phyloP scores from a whole-genome alignment of 2,329 filamentous ascomycete genomes.

The Monosporascus sp. region DNA sequence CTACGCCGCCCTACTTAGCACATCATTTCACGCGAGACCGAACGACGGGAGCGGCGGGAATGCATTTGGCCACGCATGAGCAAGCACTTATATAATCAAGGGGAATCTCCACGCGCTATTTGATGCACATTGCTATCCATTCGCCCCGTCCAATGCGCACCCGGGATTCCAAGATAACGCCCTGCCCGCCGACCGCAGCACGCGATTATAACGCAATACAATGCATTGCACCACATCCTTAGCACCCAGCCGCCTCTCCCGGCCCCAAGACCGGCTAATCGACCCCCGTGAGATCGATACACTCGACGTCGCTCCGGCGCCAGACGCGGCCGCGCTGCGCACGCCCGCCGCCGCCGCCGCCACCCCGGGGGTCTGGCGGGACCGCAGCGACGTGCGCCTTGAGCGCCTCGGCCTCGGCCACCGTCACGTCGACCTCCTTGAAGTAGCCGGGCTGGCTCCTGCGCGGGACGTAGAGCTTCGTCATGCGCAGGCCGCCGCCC shows the following conservation, averaged over 20 bases:
- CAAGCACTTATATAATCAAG: no score
- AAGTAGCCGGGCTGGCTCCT: conserved; percentile 35
- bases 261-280: conserved; percentile 8
- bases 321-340: conserved; percentile 11
- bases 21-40: no score
- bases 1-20: no score
- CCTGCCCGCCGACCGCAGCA: no score
- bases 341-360: background rate
- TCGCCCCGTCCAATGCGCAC: no score
- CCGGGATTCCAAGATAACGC: no score
- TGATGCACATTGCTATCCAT: no score
- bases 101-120: no score
- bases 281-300: conserved; percentile 26
- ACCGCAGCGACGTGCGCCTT: conserved; percentile 2
- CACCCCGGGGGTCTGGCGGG: background rate
- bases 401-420: conserved; percentile 22
- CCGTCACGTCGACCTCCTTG: conserved; percentile 26
- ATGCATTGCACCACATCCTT: no score
- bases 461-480: conserved; percentile 35
- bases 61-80: no score
- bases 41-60: no score
- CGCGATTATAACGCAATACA: no score
- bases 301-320: conserved; percentile 25
- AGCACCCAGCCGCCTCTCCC: background rate
- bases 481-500: conserved; percentile 18